Conservation (phyloP, 352 stramenopile genomes). For the Phytophthora parvispora region DNA sequence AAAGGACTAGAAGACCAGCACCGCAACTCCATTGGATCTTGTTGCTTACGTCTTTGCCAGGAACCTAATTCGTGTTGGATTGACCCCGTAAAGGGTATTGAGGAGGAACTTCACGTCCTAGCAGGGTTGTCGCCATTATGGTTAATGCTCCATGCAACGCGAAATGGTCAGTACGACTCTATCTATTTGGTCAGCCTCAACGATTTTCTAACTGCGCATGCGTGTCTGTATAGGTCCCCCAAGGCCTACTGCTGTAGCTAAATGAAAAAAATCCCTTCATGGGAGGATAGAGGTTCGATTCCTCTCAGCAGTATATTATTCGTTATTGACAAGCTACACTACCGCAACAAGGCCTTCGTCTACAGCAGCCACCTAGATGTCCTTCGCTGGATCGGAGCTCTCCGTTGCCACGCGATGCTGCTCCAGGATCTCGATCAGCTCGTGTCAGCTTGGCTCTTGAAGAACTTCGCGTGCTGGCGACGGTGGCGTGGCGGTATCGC, state of each 20-base stretch:
- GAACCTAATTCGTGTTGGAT: too few species aligned
- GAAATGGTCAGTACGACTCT: neutral
- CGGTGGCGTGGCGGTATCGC: neutral
- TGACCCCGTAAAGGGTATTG: constrained; percentile 1
- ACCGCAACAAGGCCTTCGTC: neutral
- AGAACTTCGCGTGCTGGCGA: neutral
- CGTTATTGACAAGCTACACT: constrained; percentile 1
- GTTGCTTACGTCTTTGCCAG: too few species aligned
- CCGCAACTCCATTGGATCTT: too few species aligned
- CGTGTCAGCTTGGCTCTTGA: constrained; percentile 4
- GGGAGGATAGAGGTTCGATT: constrained; percentile 2
- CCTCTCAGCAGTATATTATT: neutral
- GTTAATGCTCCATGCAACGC: neutral
- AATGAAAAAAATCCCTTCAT: neutral
- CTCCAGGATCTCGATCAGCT: constrained; percentile 7
- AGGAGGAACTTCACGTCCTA: neutral
- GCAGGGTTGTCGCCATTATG: constrained; percentile 1
- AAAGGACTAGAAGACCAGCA: too few species aligned
- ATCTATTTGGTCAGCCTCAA: constrained; percentile 2
- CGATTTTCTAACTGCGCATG: neutral
- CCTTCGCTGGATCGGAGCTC: neutral
- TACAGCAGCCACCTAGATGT: neutral
- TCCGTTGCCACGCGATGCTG: constrained; percentile 1
- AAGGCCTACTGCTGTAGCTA: constrained; percentile 1
- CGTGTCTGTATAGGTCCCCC: neutral